Conservation (phyloP, 306 rosid genomes). For the Vigna hirtella region DNA sequence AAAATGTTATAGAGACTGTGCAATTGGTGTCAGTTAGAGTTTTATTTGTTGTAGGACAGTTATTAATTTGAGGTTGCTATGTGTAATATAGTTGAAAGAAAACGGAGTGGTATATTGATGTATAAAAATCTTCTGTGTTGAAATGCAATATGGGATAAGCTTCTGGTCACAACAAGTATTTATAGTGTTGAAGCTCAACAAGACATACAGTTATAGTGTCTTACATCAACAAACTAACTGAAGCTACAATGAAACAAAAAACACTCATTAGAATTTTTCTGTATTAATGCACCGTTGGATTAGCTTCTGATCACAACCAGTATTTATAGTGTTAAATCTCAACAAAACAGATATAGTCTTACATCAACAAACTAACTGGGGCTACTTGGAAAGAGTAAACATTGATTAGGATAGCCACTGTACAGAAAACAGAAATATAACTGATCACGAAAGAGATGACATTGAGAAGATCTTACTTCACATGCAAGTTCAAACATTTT, state of each 20-base stretch:
- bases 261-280: neutral
- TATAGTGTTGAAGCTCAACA: constrained; percentile 2
- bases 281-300: neutral
- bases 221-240: neutral
- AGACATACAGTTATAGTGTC: neutral
- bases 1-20: neutral
- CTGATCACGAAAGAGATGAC: too few relatives aligned
- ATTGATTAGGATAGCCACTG: too few relatives aligned
- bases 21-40: neutral
- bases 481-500: neutral
- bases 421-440: too few relatives aligned
- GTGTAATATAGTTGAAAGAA: neutral
- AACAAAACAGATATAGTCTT: too few relatives aligned
- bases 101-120: too few relatives aligned
- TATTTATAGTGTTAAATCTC: neutral
- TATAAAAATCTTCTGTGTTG: neutral
- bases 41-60: neutral
- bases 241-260: neutral
- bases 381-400: too few relatives aligned
- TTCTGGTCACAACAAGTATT: neutral
- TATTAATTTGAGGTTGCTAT: neutral
- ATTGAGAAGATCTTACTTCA: too few relatives aligned
- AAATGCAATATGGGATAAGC: neutral
- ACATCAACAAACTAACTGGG: too few relatives aligned
- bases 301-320: neutral